Percentiles rank a stretch among this genome's conserved stretches.
Conservation (phyloP, 2,329 filamentous ascomycete species). For the Pseudocercospora macadamiae region DNA sequence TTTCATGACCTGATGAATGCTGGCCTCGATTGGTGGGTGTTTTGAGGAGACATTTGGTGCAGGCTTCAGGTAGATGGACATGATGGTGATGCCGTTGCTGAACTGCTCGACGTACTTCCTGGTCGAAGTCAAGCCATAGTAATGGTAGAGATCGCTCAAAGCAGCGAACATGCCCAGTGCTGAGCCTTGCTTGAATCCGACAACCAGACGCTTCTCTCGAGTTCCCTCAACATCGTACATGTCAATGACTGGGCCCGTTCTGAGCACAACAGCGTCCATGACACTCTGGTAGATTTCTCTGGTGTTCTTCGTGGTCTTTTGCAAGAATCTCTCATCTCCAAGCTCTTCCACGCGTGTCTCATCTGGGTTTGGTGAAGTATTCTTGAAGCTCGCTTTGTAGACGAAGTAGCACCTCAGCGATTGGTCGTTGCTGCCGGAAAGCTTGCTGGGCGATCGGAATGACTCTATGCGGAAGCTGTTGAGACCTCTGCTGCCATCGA, state of each 20-base stretch:
- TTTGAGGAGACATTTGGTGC: constrained; percentile 59
- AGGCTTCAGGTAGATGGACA: constrained; percentile 90
- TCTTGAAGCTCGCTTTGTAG: constrained; percentile 90
- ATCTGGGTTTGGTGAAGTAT: constrained; percentile 69
- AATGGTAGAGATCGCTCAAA: constrained; percentile 94
- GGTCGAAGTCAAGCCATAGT: constrained; percentile 94
- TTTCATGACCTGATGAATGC: constrained; percentile 98
- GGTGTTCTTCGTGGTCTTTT: constrained; percentile 94
- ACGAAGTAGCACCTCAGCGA: constrained; percentile 97
- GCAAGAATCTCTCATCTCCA: constrained; percentile 89
- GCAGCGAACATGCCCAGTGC: constrained; percentile 94
- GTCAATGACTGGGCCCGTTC: constrained; percentile 94
- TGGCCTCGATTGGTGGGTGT: constrained; percentile 83
- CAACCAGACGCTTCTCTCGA: constrained; percentile 88
- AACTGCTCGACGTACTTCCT: constrained; percentile 98
- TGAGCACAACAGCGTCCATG: constrained; percentile 78
- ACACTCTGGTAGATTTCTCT: constrained; percentile 95
- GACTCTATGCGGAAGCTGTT: constrained; percentile 93
- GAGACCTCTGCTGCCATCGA: constrained; percentile 72
- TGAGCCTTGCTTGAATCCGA: constrained; percentile 92
- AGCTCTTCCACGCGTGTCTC: constrained; percentile 92
- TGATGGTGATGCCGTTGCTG: constrained; percentile 95
- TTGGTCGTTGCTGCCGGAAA: constrained; percentile 73
- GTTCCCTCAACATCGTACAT: constrained; percentile 93
- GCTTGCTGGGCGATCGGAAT: constrained; percentile 84